phyloP scores from a whole-genome alignment of 768 basidiomycete species.

The Leucosporidium yakuticum region DNA sequence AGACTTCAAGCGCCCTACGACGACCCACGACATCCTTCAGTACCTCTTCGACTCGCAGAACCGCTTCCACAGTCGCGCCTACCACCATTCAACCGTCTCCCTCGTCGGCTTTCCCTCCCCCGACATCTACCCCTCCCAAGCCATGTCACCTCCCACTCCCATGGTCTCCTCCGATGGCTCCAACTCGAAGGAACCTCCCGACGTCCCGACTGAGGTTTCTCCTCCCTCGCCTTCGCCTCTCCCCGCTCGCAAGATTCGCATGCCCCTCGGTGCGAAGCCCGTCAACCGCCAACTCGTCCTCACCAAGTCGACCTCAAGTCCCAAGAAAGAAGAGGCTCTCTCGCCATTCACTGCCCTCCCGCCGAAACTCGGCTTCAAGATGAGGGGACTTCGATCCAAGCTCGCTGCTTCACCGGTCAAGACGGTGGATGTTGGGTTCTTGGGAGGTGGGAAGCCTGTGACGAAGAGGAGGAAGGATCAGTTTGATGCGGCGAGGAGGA shows the following conservation, averaged over 20 bases:
- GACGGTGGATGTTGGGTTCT: slow-evolving; percentile 21
- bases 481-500: slow-evolving; percentile 22
- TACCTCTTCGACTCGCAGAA: slow-evolving; percentile 26
- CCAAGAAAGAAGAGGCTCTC: slow-evolving; percentile 3
- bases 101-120: background rate
- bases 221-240: background rate
- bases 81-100: slow-evolving; percentile 7
- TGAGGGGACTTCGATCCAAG: slow-evolving; percentile 1
- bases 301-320: slow-evolving; percentile 7
- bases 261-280: slow-evolving; percentile 12
- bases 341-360: slow-evolving; percentile 33
- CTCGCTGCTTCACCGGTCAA: background rate
- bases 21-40: slow-evolving; percentile 23
- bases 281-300: slow-evolving; percentile 10
- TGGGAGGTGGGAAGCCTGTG: slow-evolving; percentile 1
- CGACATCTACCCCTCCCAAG: slow-evolving; percentile 10
- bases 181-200: background rate
- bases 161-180: background rate
- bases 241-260: slow-evolving; percentile 1
- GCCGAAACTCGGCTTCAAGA: slow-evolving; percentile 17
- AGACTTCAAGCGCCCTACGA: slow-evolving; percentile 23
- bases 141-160: slow-evolving; percentile 15
- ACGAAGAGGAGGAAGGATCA: slow-evolving; percentile 19
- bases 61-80: slow-evolving; percentile 13
- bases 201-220: background rate